phyloP scores from a whole-genome alignment of 2,329 filamentous ascomycete genomes.

The Paraphaeosphaeria minitans region DNA sequence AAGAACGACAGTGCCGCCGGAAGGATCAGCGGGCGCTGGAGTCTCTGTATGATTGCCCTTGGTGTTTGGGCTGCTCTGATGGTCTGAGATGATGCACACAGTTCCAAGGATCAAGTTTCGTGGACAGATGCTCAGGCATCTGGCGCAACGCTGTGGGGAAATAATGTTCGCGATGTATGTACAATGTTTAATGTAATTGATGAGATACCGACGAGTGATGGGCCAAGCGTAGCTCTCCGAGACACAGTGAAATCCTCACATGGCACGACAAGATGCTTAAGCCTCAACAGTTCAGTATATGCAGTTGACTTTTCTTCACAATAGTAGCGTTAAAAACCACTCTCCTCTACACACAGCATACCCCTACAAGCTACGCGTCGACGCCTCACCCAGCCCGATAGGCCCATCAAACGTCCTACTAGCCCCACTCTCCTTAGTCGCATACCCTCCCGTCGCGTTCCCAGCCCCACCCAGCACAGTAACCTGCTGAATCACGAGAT shows the following conservation, averaged over 20 bases:
- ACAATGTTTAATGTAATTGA: too few relatives aligned
- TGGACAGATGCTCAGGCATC: too few relatives aligned
- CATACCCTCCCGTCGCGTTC: slow-evolving; percentile 37
- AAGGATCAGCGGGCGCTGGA: not conserved
- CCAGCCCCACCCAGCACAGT: slow-evolving; percentile 28
- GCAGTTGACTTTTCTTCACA: too few relatives aligned
- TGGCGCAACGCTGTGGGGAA: too few relatives aligned
- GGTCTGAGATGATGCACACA: not conserved
- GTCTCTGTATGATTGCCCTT: not conserved
- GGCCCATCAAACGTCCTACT: slow-evolving; percentile 60
- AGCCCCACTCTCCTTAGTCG: slow-evolving; percentile 42
- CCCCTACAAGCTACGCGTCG: slow-evolving; percentile 19
- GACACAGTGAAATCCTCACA: too few relatives aligned
- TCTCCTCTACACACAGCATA: not conserved
- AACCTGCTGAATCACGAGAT: slow-evolving; percentile 32
- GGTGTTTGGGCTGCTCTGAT: not conserved
- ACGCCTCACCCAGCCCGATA: slow-evolving; percentile 34
- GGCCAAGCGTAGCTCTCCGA: too few relatives aligned
- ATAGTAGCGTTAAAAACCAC: too few relatives aligned
- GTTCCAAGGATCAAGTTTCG: too few relatives aligned
- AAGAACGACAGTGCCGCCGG: not conserved
- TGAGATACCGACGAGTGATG: too few relatives aligned
- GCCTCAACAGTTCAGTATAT: too few relatives aligned
- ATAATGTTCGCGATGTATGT: too few relatives aligned
- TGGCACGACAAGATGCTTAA: too few relatives aligned